Conservation (phyloP, 108 stramenopile species). For the Skeletonema tropicum region DNA sequence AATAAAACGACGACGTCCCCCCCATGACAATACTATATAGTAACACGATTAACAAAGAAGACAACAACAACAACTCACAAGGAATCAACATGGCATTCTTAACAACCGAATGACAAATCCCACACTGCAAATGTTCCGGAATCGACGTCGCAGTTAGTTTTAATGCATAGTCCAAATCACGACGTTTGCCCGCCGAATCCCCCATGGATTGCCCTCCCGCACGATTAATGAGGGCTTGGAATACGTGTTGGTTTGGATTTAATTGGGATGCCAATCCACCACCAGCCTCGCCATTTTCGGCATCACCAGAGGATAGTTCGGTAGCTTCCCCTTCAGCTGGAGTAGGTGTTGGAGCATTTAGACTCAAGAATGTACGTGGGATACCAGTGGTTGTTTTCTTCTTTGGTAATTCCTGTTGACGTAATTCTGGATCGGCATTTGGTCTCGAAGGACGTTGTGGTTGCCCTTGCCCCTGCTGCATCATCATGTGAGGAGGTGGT, state of each 20-base stretch:
- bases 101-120: constrained; percentile 71
- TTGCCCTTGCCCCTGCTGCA: background rate
- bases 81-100: constrained; percentile 83
- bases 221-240: constrained; percentile 73
- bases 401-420: constrained; percentile 67
- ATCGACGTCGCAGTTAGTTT: constrained; percentile 76
- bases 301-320: background rate
- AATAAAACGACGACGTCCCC: background rate
- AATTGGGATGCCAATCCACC: constrained; percentile 47
- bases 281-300: background rate
- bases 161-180: constrained; percentile 81
- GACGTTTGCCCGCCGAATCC: constrained; percentile 42
- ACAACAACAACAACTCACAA: constrained; percentile 58
- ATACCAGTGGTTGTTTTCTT: constrained; percentile 82
- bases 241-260: constrained; percentile 72
- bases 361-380: constrained; percentile 79
- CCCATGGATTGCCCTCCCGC: constrained; percentile 78
- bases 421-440: constrained; percentile 67
- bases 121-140: constrained; percentile 84
- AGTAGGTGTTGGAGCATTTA: constrained; percentile 57
- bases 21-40: background rate
- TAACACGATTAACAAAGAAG: no score
- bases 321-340: constrained; percentile 6
- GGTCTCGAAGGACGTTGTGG: constrained; percentile 11
- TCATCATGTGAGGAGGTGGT: constrained; percentile 30